Percentiles rank a stretch among this genome's conserved stretches.
Conservation (phyloP, 1,139 yeast species). For the Lodderomyces jiufengensis region DNA sequence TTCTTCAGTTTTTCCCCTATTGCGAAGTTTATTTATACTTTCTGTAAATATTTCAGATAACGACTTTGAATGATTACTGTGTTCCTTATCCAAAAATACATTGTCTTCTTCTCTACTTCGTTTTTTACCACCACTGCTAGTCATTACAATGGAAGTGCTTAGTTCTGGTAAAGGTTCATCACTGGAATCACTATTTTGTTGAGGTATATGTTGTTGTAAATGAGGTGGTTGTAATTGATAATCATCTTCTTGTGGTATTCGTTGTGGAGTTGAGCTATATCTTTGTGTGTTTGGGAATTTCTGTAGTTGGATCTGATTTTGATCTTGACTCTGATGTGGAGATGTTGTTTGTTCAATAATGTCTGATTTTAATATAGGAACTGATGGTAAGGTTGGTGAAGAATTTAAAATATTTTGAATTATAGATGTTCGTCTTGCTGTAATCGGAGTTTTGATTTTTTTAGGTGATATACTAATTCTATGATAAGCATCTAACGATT, state of each 20-base stretch:
- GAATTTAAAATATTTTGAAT: conserved; percentile 44
- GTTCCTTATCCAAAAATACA: conserved; percentile 28
- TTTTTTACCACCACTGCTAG: conserved; percentile 10
- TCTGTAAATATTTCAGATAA: conserved; percentile 33
- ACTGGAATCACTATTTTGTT: conserved; percentile 9
- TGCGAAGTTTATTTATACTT: conserved; percentile 11
- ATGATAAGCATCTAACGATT: conserved; percentile 35
- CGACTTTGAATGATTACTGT: conserved; percentile 21
- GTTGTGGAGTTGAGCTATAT: conserved; percentile 14
- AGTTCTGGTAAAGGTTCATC: conserved; percentile 23
- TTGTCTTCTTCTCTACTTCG: conserved; percentile 23
- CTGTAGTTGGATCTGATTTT: conserved; percentile 28
- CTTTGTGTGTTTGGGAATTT: conserved; percentile 52
- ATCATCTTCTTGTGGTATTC: conserved; percentile 21
- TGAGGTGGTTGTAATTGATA: conserved; percentile 37
- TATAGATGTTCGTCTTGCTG: conserved; percentile 35
- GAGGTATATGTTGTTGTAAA: conserved; percentile 2
- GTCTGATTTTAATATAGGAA: conserved; percentile 41
- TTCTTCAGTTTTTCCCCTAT: background rate
- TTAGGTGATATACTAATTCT: conserved; percentile 11
- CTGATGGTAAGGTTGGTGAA: conserved; percentile 51
- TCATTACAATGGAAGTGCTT: conserved; percentile 21
- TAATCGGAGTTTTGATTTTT: conserved; percentile 17
- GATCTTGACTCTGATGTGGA: too few relatives aligned
- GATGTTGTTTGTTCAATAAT: conserved; percentile 7